Base-by-base conservation (phyloP, 148 eudicot genomes). In the Arbutus unedo region DNA sequence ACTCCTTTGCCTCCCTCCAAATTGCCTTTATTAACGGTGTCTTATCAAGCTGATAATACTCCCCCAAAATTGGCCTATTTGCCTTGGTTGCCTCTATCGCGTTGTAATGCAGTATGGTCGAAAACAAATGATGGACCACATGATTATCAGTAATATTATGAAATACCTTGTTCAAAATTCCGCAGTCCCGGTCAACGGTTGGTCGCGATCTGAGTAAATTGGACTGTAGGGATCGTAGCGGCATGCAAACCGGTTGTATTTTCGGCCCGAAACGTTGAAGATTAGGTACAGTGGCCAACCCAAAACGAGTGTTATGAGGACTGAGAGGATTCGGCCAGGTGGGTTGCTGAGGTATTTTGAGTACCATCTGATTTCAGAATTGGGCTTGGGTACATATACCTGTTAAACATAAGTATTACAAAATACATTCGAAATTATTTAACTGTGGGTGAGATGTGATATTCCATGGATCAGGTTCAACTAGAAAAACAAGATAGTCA, bases 161-260 rank as follows among this genome's bases (percentile, higher is more conserved):
- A 84, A 92, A 93, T 48, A 95, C 95, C 84, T 85, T n/a, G n/a
- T n/a, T n/a, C n/a, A n/a, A n/a, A n/a, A n/a, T n/a, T n/a, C n/a
- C n/a, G n/a, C n/a, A n/a, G n/a, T n/a, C n/a, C n/a, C n/a, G n/a
- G n/a, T n/a, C n/a, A n/a, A 88, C 88, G 3, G 91, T 83, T 7
- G 92, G 82, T 95, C 98, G 3, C 93, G 90, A 66, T 91, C 89
- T 0, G 85, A 83, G 90, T 91, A 95, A 11, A 95, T 91, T 0
- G 98, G 98, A n/a, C 94, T 90, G 10, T 91, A 83, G 0, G 98
- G 98, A 82, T 95, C 95, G 25, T 85, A 95, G 80, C 93, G 98
- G 84, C 97, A 90, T 1, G 97, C 97, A 21, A 92, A 93, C 16
- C 88, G 83, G 49, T 90, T 93, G 47, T 95, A 95, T 6, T 73